These are phyloP conservation scores for Cnidoscolus chayamansa DNA, from an alignment of 441 rosid genomes.

Conservation along the genomic window DNA sequence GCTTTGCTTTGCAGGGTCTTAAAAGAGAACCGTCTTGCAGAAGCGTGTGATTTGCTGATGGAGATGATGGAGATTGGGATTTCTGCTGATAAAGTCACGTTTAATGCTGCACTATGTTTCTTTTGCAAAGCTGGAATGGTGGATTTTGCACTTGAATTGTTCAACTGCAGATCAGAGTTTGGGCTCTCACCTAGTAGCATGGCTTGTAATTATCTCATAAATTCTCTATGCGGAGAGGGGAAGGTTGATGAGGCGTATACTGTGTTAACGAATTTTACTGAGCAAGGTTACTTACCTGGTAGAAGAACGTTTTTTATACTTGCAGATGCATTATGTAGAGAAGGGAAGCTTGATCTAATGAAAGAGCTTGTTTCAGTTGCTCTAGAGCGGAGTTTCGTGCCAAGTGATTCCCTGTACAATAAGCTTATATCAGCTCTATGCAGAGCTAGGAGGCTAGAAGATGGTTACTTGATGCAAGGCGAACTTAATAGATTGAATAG, in stretches of 20 bases:
- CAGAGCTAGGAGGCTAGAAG: constrained; percentile 49
- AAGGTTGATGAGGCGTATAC: constrained; percentile 50
- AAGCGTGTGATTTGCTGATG: constrained; percentile 55
- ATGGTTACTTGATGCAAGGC: constrained; percentile 49
- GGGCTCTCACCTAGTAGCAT: constrained; percentile 45
- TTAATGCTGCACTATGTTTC: constrained; percentile 70
- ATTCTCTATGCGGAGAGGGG: constrained; percentile 49
- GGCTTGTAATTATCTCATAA: constrained; percentile 63
- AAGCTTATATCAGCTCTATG: constrained; percentile 59
- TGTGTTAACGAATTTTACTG: constrained; percentile 46
- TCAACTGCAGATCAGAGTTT: constrained; percentile 52
- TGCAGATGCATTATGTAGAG: constrained; percentile 57
- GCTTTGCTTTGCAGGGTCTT: constrained; percentile 51
- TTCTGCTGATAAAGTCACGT: constrained; percentile 52
- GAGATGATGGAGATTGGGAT: constrained; percentile 63
- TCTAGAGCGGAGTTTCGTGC: constrained; percentile 40
- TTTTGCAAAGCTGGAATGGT: constrained; percentile 85
- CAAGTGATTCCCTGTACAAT: constrained; percentile 34
- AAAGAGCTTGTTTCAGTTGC: constrained; percentile 49
- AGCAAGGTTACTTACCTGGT: constrained; percentile 56
- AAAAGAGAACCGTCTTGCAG: constrained; percentile 47
- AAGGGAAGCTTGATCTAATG: constrained; percentile 60
- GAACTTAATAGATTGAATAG: constrained; percentile 39
- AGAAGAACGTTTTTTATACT: constrained; percentile 46
- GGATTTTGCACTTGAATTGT: constrained; percentile 64